These are phyloP conservation scores for Warburgia ugandensis DNA, from an alignment of 164 flowering plant genomes.

Conservation along the genomic window DNA sequence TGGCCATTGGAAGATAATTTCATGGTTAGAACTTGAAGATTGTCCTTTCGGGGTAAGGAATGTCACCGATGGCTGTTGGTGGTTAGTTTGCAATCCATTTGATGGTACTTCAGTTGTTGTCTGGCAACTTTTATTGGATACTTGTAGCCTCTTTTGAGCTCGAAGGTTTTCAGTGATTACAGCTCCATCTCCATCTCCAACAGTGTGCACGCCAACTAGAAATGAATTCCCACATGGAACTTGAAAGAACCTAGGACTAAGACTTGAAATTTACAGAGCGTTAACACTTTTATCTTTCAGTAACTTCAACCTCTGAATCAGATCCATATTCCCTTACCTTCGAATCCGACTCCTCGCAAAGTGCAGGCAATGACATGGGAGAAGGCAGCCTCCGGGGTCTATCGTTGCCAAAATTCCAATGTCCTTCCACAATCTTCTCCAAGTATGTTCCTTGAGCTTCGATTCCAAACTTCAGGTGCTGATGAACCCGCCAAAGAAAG, in stretches of 20 bases:
- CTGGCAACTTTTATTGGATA: conserved; percentile 2
- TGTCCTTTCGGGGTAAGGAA: neutral
- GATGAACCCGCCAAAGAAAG: conserved; percentile 34
- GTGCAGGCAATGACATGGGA: conserved; percentile 35
- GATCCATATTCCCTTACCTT: conserved; percentile 24
- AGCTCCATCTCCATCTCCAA: conserved; percentile 3
- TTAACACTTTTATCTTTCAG: neutral
- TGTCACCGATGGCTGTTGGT: neutral
- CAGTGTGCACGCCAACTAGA: conserved; percentile 1
- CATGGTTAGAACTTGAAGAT: conserved; percentile 8
- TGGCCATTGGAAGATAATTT: conserved; percentile 7
- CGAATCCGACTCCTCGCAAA: conserved; percentile 47
- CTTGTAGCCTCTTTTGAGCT: conserved; percentile 17
- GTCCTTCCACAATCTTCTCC: conserved; percentile 33
- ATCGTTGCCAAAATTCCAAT: conserved; percentile 4
- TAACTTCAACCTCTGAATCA: conserved; percentile 25
- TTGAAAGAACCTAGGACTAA: neutral
- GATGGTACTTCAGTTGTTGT: conserved; percentile 7
- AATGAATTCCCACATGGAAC: no score
- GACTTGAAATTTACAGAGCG: neutral
- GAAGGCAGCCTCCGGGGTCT: conserved; percentile 23
- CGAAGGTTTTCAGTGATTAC: conserved; percentile 12
- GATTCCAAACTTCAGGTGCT: conserved; percentile 37
- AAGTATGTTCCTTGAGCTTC: conserved; percentile 63
- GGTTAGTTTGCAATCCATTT: neutral